Conservation (phyloP, 2,329 filamentous ascomycete genomes). For the Didymellaceae sp. region DNA sequence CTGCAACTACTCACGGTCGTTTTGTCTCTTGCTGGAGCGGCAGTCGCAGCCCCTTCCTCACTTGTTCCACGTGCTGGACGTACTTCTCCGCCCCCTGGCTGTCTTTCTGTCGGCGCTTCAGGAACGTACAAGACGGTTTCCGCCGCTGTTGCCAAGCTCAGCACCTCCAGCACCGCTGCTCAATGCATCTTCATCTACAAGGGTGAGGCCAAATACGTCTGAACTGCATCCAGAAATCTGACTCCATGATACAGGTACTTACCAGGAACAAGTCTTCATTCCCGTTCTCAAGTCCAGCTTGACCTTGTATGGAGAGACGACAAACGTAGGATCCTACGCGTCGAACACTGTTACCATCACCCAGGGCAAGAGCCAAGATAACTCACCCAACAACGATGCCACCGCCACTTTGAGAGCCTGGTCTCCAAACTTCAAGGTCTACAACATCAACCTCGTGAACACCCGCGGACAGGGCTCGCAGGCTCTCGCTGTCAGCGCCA, state of each 20-base stretch:
- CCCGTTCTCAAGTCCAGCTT: conserved; percentile 56
- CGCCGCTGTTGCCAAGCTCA: conserved; percentile 64
- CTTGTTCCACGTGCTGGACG: conserved; percentile 40
- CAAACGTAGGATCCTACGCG: conserved; percentile 56
- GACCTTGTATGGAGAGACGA: conserved; percentile 66
- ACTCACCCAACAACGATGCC: conserved; percentile 59
- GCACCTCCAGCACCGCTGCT: conserved; percentile 55
- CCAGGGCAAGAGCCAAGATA: conserved; percentile 55
- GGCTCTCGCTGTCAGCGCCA: conserved; percentile 61
- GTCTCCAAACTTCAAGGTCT: conserved; percentile 62
- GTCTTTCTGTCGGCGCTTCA: conserved; percentile 56
- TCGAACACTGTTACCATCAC: conserved; percentile 66
- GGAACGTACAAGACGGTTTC: conserved; percentile 60
- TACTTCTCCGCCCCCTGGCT: conserved; percentile 58
- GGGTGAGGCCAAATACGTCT: conserved; percentile 27
- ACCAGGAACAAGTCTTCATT: conserved; percentile 66
- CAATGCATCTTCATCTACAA: conserved; percentile 69
- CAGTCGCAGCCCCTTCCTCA: conserved; percentile 29
- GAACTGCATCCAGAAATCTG: neutral
- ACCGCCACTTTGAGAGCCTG: conserved; percentile 59
- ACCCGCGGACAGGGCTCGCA: conserved; percentile 57
- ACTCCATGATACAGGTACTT: conserved; percentile 52
- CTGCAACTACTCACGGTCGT: conserved; percentile 25
- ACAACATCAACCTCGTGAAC: conserved; percentile 65
- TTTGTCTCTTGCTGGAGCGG: conserved; percentile 28